Percentiles rank a stretch among this genome's conserved stretches.
Evolutionary conservation across 306 rosid species (phyloP).

Genomic region (Malus fusca): DNA sequence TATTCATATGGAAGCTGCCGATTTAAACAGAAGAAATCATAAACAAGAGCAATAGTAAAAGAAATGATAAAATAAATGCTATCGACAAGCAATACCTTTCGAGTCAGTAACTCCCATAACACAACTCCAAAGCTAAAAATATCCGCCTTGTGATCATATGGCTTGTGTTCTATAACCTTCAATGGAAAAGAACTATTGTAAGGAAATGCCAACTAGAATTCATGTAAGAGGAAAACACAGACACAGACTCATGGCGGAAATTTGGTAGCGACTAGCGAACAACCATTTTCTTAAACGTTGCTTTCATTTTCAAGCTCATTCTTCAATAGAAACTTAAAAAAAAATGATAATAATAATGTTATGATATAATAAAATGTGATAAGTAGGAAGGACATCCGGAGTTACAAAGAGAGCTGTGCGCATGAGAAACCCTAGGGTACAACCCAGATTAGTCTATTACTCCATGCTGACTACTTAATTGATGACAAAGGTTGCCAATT

Average conservation of each 20-base stretch:
- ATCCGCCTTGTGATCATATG: slow-evolving; percentile 98
- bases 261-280: neutral
- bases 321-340: neutral
- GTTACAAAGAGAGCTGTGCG: neutral
- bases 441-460: neutral
- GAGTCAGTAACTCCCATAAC: slow-evolving; percentile 88
- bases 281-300: neutral
- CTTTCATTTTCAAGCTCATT: neutral
- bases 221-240: neutral
- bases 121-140: slow-evolving; percentile 94
- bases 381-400: neutral
- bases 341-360: neutral
- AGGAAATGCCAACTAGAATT: slow-evolving; percentile 24
- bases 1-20: slow-evolving; percentile 89
- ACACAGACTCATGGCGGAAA: neutral
- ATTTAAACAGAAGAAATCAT: slow-evolving; percentile 11
- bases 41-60: neutral
- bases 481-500: neutral
- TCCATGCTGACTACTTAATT: neutral
- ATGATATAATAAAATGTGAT: too few species aligned
- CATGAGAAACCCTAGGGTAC: neutral
- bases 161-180: slow-evolving; percentile 98
- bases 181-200: slow-evolving; percentile 49
- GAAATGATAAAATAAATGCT: neutral
- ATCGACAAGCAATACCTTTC: slow-evolving; percentile 58